phyloP scores from a whole-genome alignment of 768 basidiomycete species.

The Suillus luteus region DNA sequence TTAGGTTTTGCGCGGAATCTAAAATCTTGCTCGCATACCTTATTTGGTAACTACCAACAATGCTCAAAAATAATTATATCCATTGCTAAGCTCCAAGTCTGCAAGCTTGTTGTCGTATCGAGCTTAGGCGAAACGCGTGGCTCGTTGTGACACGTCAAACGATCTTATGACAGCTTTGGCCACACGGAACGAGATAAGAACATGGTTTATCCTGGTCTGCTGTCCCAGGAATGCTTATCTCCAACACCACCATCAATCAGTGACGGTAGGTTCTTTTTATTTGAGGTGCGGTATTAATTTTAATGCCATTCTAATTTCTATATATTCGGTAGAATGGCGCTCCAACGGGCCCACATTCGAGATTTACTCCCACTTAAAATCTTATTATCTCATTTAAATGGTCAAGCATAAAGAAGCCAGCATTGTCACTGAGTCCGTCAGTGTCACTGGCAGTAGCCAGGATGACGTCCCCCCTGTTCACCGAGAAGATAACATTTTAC shows the following conservation, averaged over 20 bases:
- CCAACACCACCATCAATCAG: not conserved
- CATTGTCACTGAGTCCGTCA: constrained; percentile 7
- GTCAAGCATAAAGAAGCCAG: constrained; percentile 1
- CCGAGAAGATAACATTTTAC: constrained; percentile 19
- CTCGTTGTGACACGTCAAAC: not conserved
- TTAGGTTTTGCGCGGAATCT: not conserved
- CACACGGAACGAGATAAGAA: constrained; percentile 7
- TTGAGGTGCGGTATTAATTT: not conserved
- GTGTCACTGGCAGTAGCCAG: constrained; percentile 4
- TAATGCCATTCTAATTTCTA: not conserved
- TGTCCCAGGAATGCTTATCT: not conserved
- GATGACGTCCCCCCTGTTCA: constrained; percentile 17
- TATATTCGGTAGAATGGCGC: not conserved
- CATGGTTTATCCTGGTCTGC: not conserved
- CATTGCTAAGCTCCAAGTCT: not conserved
- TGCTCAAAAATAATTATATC: too few species aligned
- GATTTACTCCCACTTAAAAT: not conserved
- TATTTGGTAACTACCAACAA: not conserved
- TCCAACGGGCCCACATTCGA: not conserved
- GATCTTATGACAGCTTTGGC: too few species aligned
- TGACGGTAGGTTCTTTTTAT: not conserved
- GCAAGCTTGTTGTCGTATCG: not conserved
- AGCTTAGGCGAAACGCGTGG: not conserved
- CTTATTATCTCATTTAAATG: constrained; percentile 14
- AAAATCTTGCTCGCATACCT: not conserved